Base-by-base conservation (phyloP, 495 filamentous ascomycete species). In the Hyphodiscus hymeniophilus region DNA sequence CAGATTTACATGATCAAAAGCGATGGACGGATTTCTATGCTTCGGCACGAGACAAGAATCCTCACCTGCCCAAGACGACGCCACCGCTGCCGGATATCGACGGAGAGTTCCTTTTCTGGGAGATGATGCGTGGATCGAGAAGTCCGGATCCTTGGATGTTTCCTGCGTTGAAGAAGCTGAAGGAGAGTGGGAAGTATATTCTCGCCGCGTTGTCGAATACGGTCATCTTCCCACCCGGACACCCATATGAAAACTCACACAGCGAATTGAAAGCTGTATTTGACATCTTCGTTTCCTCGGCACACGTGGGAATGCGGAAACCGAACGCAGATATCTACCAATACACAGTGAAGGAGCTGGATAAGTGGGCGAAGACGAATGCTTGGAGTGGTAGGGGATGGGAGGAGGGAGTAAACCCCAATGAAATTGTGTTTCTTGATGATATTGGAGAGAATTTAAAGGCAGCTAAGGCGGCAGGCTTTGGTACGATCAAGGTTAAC, bases 381-480 rank as follows among this genome's bases (percentile, higher is more conserved):
- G 64, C 32, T 17, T 22, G 23, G 23, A 11, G 62, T 57, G 17
- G 65, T 60, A 6, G 55, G 33, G 48, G 64, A 65, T 67, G 75
- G 64, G 60, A 56, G 5, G 57, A 72, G 1, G 77, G 73, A 0
- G 65, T 89, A 0, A 65, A 65, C 50, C 66, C 85, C 0, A 72
- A 69, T 8, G 86, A 96, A 43, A 67, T 95, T 38, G 69, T 94
- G 15, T 97, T 98, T 63, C 63, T 96, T 41, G 92, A 98, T 70
- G 92, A 98, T 65, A 97, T 98, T 60, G 92, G 92, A 0, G 79
- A 86, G 69, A 98, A 98, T 62, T 63, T 96, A 55, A 91, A 89
- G 68, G 78, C 74, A 10, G 92, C 82, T 10, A 89, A 74, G 68
- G 70, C 66, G 43, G 62, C 79, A 10, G 92, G 92, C 21, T 83